phyloP scores from a whole-genome alignment of 352 stramenopile species.

The Globisporangium irregulare region DNA sequence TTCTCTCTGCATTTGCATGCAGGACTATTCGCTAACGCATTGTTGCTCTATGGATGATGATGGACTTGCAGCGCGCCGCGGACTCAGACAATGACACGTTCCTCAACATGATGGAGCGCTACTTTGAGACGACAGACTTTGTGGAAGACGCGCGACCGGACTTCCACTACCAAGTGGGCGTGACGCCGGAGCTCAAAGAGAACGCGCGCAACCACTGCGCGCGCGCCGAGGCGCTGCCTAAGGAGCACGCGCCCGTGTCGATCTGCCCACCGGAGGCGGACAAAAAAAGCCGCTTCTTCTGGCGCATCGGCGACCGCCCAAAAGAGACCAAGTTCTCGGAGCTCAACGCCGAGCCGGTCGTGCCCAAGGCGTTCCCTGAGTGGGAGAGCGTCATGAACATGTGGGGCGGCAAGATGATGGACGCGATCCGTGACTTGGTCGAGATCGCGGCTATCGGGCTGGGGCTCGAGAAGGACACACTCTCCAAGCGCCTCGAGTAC shows the following conservation, averaged over 20 bases:
- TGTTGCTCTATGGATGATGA: background rate
- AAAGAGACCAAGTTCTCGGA: constrained; percentile 74
- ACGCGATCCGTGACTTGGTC: constrained; percentile 74
- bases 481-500: constrained; percentile 76
- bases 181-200: constrained; percentile 87
- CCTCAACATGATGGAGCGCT: constrained; percentile 92
- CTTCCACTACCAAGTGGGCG: constrained; percentile 87
- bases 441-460: constrained; percentile 88
- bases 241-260: constrained; percentile 69
- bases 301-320: constrained; percentile 85
- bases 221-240: constrained; percentile 43
- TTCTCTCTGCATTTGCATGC: too few relatives aligned
- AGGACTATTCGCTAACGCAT: background rate
- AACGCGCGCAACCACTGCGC: constrained; percentile 83
- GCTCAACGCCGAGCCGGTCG: constrained; percentile 86
- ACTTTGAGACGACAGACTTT: constrained; percentile 90
- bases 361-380: constrained; percentile 83
- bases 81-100: constrained; percentile 83
- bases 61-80: constrained; percentile 39
- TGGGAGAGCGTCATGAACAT: constrained; percentile 90
- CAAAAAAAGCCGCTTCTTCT: constrained; percentile 95
- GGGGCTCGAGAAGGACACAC: constrained; percentile 71
- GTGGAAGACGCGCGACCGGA: constrained; percentile 85
- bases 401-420: constrained; percentile 90
- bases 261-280: constrained; percentile 88